Evolutionary conservation across 108 stramenopile genomes (phyloP), one percentile per base, ranked within the genome.

Genomic region (Fragilaria radians): DNA sequence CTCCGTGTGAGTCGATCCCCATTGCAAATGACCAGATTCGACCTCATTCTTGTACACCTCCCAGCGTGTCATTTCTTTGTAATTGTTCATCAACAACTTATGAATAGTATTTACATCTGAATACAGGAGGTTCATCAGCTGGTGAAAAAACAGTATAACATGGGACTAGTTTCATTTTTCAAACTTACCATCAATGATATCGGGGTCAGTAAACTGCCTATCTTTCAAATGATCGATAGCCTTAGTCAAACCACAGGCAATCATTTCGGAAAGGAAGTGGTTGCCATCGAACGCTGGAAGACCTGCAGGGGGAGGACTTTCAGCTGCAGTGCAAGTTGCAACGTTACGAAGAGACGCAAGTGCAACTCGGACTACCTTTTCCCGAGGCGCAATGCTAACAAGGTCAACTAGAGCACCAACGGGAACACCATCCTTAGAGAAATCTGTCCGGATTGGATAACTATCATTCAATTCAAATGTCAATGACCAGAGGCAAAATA

Each of bases 1-100:
- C 54, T 96, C 95, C 7, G 91, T 89, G 77, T 98, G 97, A 23
- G 82, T 67, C 19, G 91, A 86, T 55, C 97, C 95, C 95, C 95
- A 98, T 67, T 86, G 78, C 25, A 95, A 74, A 56, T 81, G 81
- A n/a, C 95, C 93, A 14, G 80, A 85, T 61, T 81, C 73, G 1
- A 96, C 89, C 73, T 95, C 93, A 50, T 86, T 83, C 67, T 86
- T 75, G 83, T 95, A 96, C 27, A 91, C 82, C 62, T 95, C 96
- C 85, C 93, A 94, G 24, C 88, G 86, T 46, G 81, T 89, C 82
- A 96, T 89, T 57, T 96, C 94, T 49, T 88, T 82, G 71, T 86
- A 95, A 67, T 95, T 95, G 26, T 76, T 72, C 33, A 76, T 70
- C 21, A 97, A 77, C 7, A 91, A 63, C 52, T 92, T 95, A 71